Percentiles rank a stretch among this genome's conserved stretches.
These are phyloP conservation scores for Vitis hybrid DNA, from an alignment of 177 flowering plant species.

Conservation along the genomic window DNA sequence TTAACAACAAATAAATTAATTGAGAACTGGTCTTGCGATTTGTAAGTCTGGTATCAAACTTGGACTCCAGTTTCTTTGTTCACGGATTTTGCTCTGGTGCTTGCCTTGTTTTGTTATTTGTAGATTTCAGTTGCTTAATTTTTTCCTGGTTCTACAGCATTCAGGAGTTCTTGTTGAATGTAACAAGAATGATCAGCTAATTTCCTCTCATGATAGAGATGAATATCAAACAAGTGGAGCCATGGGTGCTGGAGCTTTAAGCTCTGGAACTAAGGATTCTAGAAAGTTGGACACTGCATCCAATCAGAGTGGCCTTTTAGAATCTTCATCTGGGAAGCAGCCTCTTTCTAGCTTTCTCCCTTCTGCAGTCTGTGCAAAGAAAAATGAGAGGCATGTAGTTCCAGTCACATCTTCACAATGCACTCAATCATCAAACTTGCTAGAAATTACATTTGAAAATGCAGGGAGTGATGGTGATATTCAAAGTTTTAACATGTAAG, in stretches of 20 bases:
- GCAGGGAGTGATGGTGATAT: slow-evolving; percentile 31
- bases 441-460: slow-evolving; percentile 31
- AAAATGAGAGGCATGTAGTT: slow-evolving; percentile 24
- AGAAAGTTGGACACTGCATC: slow-evolving; percentile 31
- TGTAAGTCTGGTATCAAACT: too few relatives aligned
- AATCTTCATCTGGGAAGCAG: slow-evolving; percentile 36
- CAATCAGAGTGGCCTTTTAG: slow-evolving; percentile 22
- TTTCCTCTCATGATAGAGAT: slow-evolving; percentile 61
- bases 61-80: too few relatives aligned
- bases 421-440: slow-evolving; percentile 26
- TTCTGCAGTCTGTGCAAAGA: slow-evolving; percentile 35
- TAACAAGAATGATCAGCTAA: slow-evolving; percentile 38
- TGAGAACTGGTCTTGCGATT: too few relatives aligned
- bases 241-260: slow-evolving; percentile 33
- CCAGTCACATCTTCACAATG: slow-evolving; percentile 29
- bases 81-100: too few relatives aligned
- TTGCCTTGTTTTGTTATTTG: neutral
- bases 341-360: slow-evolving; percentile 22
- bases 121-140: neutral
- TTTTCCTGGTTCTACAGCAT: slow-evolving; percentile 22
- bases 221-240: slow-evolving; percentile 33
- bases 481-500: slow-evolving; percentile 69
- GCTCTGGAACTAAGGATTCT: slow-evolving; percentile 15
- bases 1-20: neutral
- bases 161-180: slow-evolving; percentile 57